Percentiles rank a stretch among this genome's conserved stretches.
phyloP scores from a whole-genome alignment of 176 grass and related monocot genomes.

The Alloteropsis semialata region DNA sequence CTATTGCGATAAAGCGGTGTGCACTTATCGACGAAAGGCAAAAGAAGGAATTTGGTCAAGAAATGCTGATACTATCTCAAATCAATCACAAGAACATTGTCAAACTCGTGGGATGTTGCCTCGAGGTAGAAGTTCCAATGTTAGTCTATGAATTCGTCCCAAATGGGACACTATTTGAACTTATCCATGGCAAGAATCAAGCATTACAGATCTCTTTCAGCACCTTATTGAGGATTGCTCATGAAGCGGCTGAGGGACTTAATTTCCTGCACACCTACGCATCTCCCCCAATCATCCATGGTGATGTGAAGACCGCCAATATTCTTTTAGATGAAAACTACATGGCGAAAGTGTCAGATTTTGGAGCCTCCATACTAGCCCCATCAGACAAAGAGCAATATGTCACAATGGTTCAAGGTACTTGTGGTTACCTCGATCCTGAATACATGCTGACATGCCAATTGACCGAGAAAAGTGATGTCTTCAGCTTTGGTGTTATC shows the following conservation, averaged over 20 bases:
- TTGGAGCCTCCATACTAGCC: conserved; percentile 3
- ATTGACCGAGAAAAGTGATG: conserved; percentile 31
- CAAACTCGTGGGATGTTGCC: neutral
- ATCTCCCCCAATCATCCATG: neutral
- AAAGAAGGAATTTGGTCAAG: conserved; percentile 35
- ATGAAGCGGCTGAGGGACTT: neutral
- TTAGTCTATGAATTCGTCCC: neutral
- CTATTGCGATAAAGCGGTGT: conserved; percentile 12
- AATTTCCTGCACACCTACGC: neutral
- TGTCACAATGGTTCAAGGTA: conserved; percentile 36
- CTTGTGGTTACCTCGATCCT: conserved; percentile 32
- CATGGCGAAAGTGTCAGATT: neutral
- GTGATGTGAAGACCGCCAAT: neutral
- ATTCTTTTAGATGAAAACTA: neutral
- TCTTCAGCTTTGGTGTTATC: conserved; percentile 25
- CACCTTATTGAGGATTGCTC: neutral
- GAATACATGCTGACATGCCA: conserved; percentile 47
- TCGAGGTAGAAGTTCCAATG: neutral
- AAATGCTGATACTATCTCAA: conserved; percentile 35
- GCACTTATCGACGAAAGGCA: conserved; percentile 8
- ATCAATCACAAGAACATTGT: conserved; percentile 27
- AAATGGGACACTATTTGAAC: neutral
- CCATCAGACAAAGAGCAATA: conserved; percentile 30
- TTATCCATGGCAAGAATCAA: neutral
- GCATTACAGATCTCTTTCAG: neutral